Conservation (phyloP, 176 grass and related monocot genomes). For the Cenchrus purpureus region DNA sequence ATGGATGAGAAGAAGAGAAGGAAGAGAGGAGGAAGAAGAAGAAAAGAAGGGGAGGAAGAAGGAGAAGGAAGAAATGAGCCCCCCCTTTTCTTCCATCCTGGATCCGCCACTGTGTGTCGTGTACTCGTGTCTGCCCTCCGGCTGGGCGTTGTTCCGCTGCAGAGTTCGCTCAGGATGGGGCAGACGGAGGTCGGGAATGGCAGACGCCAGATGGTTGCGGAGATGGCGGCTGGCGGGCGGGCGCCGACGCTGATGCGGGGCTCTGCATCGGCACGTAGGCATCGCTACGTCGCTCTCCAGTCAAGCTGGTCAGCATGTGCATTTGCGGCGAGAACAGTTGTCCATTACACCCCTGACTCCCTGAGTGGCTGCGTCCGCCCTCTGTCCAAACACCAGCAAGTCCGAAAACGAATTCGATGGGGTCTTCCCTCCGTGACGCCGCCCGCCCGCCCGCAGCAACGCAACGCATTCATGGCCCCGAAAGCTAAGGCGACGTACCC, state of each 20-base stretch:
- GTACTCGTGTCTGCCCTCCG: too few species aligned
- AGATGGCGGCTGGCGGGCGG: not conserved
- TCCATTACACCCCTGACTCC: not conserved
- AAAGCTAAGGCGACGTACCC: not conserved
- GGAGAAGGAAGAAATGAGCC: too few species aligned
- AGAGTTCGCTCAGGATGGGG: not conserved
- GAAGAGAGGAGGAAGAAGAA: too few species aligned
- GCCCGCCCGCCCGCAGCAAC: not conserved
- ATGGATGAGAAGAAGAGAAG: too few species aligned
- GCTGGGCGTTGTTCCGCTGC: too few species aligned
- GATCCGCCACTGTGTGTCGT: too few species aligned
- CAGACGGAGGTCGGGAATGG: too few species aligned
- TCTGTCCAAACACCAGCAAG: not conserved
- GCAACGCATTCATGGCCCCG: slow-evolving; percentile 1
- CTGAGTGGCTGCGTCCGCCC: not conserved
- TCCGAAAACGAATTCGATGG: slow-evolving; percentile 4
- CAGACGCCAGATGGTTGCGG: not conserved
- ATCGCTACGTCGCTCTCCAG: not conserved
- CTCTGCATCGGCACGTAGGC: not conserved
- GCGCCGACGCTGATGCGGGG: too few species aligned
- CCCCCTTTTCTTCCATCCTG: too few species aligned
- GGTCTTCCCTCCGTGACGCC: too few species aligned
- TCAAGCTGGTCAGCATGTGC: not conserved
- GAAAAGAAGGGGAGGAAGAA: too few species aligned
- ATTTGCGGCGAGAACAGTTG: not conserved